Evolutionary conservation across 805 yeast genomes (phyloP).

Genomic region (Brettanomyces anomalus): DNA sequence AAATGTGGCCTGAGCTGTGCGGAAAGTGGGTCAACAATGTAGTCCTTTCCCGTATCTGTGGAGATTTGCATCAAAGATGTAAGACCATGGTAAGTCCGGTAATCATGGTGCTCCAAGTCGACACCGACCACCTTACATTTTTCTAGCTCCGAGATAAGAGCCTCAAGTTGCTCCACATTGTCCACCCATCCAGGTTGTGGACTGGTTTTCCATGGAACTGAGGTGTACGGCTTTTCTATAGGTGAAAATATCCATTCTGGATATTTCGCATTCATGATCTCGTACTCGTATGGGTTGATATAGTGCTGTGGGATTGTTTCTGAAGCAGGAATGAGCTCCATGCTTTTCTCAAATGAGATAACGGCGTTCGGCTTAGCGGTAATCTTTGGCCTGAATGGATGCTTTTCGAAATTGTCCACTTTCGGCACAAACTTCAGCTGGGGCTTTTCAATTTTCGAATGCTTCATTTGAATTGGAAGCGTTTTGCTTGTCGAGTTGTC

Average conservation of each 20-base stretch:
- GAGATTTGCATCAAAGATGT: constrained; percentile 92
- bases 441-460: constrained; percentile 41
- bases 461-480: constrained; percentile 5
- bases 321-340: constrained; percentile 27
- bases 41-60: constrained; percentile 52
- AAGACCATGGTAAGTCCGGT: constrained; percentile 80
- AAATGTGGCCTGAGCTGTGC: constrained; percentile 58
- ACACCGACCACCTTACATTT: constrained; percentile 65
- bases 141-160: constrained; percentile 46
- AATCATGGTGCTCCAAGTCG: constrained; percentile 95
- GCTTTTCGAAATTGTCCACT: constrained; percentile 54
- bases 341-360: constrained; percentile 43
- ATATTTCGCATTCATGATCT: constrained; percentile 62
- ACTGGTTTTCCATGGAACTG: constrained; percentile 51
- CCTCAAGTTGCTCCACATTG: constrained; percentile 37
- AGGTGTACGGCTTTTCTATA: constrained; percentile 34
- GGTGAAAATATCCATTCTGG: constrained; percentile 46
- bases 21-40: constrained; percentile 76
- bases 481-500: constrained; percentile 23
- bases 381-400: constrained; percentile 73
- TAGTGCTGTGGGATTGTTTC: constrained; percentile 49
- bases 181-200: constrained; percentile 59
- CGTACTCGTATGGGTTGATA: constrained; percentile 72
- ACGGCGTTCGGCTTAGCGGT: constrained; percentile 65
- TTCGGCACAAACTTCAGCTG: constrained; percentile 49